Base-by-base conservation (phyloP, 768 basidiomycete species). In the Pluteus cervinus region DNA sequence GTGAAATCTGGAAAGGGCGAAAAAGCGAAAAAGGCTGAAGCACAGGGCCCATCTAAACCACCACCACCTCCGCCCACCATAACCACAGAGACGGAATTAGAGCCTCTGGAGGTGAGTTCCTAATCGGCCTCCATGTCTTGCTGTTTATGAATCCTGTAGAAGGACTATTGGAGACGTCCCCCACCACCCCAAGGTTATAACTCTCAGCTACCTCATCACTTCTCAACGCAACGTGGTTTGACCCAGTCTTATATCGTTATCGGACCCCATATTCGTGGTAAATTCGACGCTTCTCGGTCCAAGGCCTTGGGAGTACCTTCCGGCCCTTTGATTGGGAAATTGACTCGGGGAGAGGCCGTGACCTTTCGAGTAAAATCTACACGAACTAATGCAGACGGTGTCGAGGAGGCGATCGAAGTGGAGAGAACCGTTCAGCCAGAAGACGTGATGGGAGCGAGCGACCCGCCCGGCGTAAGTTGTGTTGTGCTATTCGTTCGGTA, bases 241-340 rank as follows among this genome's bases (percentile, higher is more conserved):
- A 29, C 24, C 8, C 35, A 49, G n/a, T 32, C 43, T 17, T 78
- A 76, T 48, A 55, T 76, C 11, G 39, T 76, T 29, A 61, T 75
- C 28, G 76, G 76, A 0, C 75, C 76, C 3, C 66, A 63, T 10
- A 56, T 67, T 26, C 73, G 76, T 1, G 76, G 76, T 7, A 88
- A 86, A 56, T 94, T 97, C 51, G 72, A 91, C 43, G 78, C 58
- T 0, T 55, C 62, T 43, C 78, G 75, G 44, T 86, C 91, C 0
- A 50, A 65, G 7, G 72, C 63, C 29, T 65, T 91, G 2, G 80
- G 82, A 4, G 60, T 97, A 2, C 72, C 73, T 3, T 51, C 53
- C 2, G 84, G 86, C 0, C 71, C 70, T 4, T 40, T 76, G 7
- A 69, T 86, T n/a, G 70, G 65, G 1, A 60, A 55, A 36, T 60